Conservation (phyloP, 2,329 filamentous ascomycete genomes). For the Ascocoryne sarcoides region DNA sequence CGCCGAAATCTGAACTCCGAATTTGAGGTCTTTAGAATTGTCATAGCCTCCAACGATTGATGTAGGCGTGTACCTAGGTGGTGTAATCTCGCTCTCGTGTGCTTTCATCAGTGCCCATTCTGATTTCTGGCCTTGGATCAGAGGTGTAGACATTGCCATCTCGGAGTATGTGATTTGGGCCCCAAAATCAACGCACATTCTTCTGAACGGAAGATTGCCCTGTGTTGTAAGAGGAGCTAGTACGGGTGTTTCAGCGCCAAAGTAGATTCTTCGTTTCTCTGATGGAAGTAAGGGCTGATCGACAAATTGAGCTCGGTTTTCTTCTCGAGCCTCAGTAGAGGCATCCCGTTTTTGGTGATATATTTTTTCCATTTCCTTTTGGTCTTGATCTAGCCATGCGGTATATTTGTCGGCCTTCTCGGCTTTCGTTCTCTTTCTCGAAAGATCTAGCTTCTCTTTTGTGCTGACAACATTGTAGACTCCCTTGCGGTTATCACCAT, state of each 20-base stretch:
- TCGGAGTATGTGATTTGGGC: conserved; percentile 94
- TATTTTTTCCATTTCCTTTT: conserved; percentile 39
- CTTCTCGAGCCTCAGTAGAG: conserved; percentile 41
- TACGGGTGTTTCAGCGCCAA: conserved; percentile 84
- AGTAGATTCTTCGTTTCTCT: conserved; percentile 90
- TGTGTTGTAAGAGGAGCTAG: conserved; percentile 95
- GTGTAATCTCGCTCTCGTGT: conserved; percentile 70
- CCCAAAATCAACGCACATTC: conserved; percentile 80
- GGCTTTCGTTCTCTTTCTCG: conserved; percentile 61
- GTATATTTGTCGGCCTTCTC: conserved; percentile 68
- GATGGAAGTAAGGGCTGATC: conserved; percentile 84
- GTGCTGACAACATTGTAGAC: conserved; percentile 67
- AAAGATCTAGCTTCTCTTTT: conserved; percentile 64
- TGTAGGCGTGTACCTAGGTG: conserved; percentile 55
- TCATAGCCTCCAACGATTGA: conserved; percentile 68
- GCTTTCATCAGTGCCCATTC: conserved; percentile 96
- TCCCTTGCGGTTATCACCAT: conserved; percentile 42
- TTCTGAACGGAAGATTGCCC: conserved; percentile 88
- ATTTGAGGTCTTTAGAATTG: conserved; percentile 73
- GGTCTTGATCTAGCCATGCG: conserved; percentile 66
- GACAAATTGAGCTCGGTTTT: conserved; percentile 71
- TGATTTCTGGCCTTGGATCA: conserved; percentile 80
- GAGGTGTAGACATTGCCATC: conserved; percentile 88
- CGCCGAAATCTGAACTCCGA: conserved; percentile 86
- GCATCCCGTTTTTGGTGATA: conserved; percentile 36